phyloP scores from a whole-genome alignment of 176 grass and related monocot species.

The Hyparrhenia diplandra region DNA sequence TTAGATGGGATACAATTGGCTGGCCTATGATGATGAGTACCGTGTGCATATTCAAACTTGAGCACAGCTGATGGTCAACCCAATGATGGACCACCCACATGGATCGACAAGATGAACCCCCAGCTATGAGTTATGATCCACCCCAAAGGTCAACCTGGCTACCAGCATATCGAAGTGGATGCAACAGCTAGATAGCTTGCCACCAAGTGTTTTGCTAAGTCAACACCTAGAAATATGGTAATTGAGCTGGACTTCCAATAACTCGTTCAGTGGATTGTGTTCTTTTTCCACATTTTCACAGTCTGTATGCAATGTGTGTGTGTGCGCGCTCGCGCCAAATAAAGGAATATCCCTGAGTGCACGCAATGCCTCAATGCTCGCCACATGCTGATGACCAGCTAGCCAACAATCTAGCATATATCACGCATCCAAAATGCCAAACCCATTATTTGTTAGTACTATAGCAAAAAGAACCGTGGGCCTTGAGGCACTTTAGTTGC shows the following conservation, averaged over 20 bases:
- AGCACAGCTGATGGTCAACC: background rate
- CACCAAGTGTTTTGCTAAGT: background rate
- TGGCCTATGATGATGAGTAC: too few relatives aligned
- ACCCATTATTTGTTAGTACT: background rate
- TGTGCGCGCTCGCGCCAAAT: too few relatives aligned
- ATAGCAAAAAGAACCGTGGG: background rate
- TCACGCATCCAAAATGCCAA: background rate
- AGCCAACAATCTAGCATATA: background rate
- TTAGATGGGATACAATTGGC: background rate
- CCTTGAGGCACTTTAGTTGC: background rate
- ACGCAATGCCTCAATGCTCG: background rate
- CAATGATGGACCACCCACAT: background rate
- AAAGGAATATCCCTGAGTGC: background rate
- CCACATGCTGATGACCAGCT: background rate
- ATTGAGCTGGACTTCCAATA: conserved; percentile 8
- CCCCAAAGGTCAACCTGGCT: conserved; percentile 25
- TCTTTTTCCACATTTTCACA: too few relatives aligned
- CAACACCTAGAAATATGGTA: background rate
- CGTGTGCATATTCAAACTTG: too few relatives aligned
- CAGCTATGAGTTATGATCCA: background rate
- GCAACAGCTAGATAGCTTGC: conserved; percentile 23
- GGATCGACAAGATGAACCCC: conserved; percentile 1
- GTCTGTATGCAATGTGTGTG: too few relatives aligned
- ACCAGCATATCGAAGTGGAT: conserved; percentile 21
- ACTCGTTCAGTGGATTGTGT: background rate